These are phyloP conservation scores for Erysimum cheiri DNA, from an alignment of 441 rosid genomes.

Conservation along the genomic window DNA sequence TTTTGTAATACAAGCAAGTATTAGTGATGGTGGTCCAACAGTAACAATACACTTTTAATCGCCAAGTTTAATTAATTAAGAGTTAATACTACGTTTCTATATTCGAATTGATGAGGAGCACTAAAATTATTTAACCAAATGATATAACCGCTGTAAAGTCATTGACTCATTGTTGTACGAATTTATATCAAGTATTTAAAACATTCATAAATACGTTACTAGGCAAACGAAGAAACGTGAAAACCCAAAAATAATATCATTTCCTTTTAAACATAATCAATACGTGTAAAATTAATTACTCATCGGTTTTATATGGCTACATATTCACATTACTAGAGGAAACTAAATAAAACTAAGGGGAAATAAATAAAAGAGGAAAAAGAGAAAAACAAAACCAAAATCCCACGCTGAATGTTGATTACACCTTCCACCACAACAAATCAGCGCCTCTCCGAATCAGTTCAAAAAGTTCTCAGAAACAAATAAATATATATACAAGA, in stretches of 20 bases:
- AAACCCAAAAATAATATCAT: background rate
- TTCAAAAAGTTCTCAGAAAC: background rate
- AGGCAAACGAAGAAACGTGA: background rate
- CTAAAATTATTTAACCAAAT: background rate
- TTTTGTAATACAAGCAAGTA: background rate
- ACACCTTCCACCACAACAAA: conserved; percentile 45
- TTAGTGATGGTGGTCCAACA: background rate
- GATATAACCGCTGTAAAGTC: conserved; percentile 1
- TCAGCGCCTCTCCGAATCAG: conserved; percentile 29
- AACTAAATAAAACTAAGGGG: background rate
- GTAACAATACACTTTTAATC: background rate
- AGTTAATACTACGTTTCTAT: background rate
- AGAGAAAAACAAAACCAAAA: conserved; percentile 22
- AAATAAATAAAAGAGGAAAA: background rate
- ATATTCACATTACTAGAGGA: background rate
- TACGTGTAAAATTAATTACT: background rate
- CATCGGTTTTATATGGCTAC: background rate
- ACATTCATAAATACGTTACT: background rate
- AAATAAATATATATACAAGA: background rate
- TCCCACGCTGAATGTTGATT: conserved; percentile 43
- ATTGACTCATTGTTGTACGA: background rate
- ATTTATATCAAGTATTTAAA: background rate
- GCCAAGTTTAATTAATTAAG: background rate
- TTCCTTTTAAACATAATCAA: conserved; percentile 15
- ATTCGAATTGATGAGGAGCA: background rate